phyloP scores from a whole-genome alignment of 805 yeast species.

The Candida loeiensis region DNA sequence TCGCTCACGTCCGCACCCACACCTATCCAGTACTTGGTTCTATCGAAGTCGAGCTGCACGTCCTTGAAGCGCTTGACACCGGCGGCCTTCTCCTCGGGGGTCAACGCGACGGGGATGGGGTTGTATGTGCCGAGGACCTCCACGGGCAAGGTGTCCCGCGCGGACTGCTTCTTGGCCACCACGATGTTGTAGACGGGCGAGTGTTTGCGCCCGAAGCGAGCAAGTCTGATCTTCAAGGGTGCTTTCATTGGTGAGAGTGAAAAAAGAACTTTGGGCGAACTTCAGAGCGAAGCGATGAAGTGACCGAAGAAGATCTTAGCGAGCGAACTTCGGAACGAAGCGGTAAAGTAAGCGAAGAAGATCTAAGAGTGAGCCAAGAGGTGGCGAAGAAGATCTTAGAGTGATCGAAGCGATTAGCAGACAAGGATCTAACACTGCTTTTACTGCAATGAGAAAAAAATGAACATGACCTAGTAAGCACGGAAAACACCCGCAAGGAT shows the following conservation, averaged over 20 bases:
- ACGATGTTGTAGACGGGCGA: conserved; percentile 91
- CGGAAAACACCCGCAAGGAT: too few relatives aligned
- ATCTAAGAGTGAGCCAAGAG: too few relatives aligned
- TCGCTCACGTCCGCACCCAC: conserved; percentile 95
- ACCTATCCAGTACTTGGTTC: conserved; percentile 95
- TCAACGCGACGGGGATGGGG: conserved; percentile 71
- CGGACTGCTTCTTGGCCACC: conserved; percentile 71
- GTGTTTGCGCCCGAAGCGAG: conserved; percentile 87
- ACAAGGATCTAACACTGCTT: too few relatives aligned
- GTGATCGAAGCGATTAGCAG: too few relatives aligned
- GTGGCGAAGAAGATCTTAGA: too few relatives aligned
- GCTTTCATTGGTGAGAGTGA: conserved; percentile 47
- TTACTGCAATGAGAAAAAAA: too few relatives aligned
- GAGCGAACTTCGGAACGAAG: neutral
- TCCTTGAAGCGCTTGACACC: conserved; percentile 70
- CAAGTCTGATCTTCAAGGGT: conserved; percentile 80
- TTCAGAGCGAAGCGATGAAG: neutral
- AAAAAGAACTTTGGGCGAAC: neutral
- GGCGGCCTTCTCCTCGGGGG: conserved; percentile 54
- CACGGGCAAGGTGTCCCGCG: conserved; percentile 83
- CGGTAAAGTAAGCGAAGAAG: neutral
- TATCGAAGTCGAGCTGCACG: conserved; percentile 76
- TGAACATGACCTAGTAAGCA: too few relatives aligned
- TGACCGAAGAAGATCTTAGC: neutral
- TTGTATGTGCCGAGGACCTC: conserved; percentile 94